Evolutionary conservation across 441 rosid species (phyloP), one percentile per base, ranked within the genome.

Genomic region (Eruca vesicaria): DNA sequence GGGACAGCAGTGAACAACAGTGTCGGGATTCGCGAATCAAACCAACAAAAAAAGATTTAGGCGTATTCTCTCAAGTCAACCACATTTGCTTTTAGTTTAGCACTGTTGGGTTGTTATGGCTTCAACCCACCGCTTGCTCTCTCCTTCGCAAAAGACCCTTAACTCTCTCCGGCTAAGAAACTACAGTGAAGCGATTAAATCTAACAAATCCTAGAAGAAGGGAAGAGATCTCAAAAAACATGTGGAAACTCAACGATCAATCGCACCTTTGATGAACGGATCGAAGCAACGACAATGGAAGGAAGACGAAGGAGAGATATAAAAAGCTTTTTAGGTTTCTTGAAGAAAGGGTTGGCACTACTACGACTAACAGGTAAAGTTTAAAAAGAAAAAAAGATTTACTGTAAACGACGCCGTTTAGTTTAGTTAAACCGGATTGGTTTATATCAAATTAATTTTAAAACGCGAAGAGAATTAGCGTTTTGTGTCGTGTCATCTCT

Each of bases 81-180:
- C 38, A 36, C 43, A 36, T 11, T 36, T 36, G 43, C 9, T 9
- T 33, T 35, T n/a, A n/a, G n/a, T n/a, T n/a, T n/a, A n/a, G n/a
- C n/a, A 61, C 78, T 63, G 8, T 52, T 9, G 7, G 14, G 10
- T 55, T 83, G 81, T 38, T 23, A 91, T 89, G 97, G 92, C 97
- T 63, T 81, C 90, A 14, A 9, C 85, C 68, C 83, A 71, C 62
- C 90, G 97, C 72, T 60, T 83, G 65, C 45, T 82, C 16, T 38
- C 78, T 59, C 73, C 78, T 18, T 66, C 87, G 0, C 78, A 29
- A 16, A 84, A 74, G 58, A 32, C 76, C 45, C 79, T 65, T 29
- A 53, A 71, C 29, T 71, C 43, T 79, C 67, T 80, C n/a, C 48
- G 48, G 48, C 45, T 38, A n/a, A 11, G 45, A 38, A 0, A 12